Evolutionary conservation across 2,329 filamentous ascomycete species (phyloP).

Genomic region (Raffaelea deltoideospora): DNA sequence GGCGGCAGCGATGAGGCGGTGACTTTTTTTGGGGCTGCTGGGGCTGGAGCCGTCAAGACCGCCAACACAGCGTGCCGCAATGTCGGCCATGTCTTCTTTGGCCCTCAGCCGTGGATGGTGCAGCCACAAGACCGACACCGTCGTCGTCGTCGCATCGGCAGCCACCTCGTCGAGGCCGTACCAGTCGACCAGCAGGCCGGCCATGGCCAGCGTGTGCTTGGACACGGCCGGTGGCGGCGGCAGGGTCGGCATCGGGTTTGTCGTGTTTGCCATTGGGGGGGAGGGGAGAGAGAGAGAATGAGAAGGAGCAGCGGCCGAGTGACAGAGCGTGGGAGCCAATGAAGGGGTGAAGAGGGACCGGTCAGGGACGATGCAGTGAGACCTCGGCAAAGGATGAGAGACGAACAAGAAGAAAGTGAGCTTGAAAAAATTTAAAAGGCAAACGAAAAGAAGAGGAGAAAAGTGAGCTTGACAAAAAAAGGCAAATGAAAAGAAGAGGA

Average conservation of each 20-base stretch:
- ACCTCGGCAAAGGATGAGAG: neutral
- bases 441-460: neutral
- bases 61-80: conserved; percentile 49
- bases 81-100: conserved; percentile 58
- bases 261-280: conserved; percentile 4
- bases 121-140: conserved; percentile 75
- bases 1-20: conserved; percentile 61
- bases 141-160: conserved; percentile 25
- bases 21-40: conserved; percentile 14
- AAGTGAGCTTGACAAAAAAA: neutral
- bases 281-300: too few relatives aligned
- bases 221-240: conserved; percentile 39
- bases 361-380: too few relatives aligned
- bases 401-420: neutral
- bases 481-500: neutral
- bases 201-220: conserved; percentile 51
- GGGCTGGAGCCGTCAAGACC: conserved; percentile 50
- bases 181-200: conserved; percentile 63
- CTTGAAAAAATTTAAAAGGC: neutral
- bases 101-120: conserved; percentile 64
- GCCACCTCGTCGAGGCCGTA: conserved; percentile 66
- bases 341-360: too few relatives aligned
- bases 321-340: too few relatives aligned
- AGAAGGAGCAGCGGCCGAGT: too few relatives aligned
- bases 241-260: conserved; percentile 12